phyloP scores from a whole-genome alignment of 768 basidiomycete genomes.

The Amanita muscaria region DNA sequence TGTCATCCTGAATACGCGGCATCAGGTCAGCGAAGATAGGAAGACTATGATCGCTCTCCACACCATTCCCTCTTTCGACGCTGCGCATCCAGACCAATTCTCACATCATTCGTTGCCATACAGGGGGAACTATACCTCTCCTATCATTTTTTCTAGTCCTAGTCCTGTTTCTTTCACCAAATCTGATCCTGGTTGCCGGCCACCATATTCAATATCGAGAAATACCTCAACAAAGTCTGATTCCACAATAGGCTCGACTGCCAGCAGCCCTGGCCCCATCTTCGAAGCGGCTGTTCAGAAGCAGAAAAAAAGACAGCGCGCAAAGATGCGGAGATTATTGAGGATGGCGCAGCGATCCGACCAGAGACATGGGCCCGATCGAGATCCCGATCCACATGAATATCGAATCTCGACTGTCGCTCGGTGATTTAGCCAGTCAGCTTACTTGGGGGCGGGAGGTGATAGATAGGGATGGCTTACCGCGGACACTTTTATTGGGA shows the following conservation, averaged over 20 bases:
- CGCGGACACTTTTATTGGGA: too few relatives aligned
- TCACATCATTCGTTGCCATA: background rate
- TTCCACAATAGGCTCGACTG: background rate
- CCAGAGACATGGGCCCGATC: too few relatives aligned
- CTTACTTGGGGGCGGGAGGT: too few relatives aligned
- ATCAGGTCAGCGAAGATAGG: slow-evolving; percentile 1
- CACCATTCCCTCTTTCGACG: background rate
- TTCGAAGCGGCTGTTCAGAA: slow-evolving; percentile 1
- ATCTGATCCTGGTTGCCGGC: background rate
- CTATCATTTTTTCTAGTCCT: background rate
- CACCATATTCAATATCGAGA: too few relatives aligned
- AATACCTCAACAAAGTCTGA: background rate
- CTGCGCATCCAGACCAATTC: background rate
- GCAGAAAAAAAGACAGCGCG: background rate
- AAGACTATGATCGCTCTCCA: background rate
- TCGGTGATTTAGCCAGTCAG: too few relatives aligned
- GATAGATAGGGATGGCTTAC: too few relatives aligned
- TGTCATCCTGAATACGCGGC: slow-evolving; percentile 1
- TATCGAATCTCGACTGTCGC: too few relatives aligned
- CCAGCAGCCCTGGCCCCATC: background rate
- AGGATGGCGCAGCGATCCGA: background rate
- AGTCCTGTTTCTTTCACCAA: background rate
- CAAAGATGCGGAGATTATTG: background rate
- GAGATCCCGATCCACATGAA: too few relatives aligned
- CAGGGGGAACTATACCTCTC: background rate